Evolutionary conservation across 1,284 basidiomycete genomes (phyloP), one percentile per base, ranked within the genome.

Genomic region (Trametes sp.): DNA sequence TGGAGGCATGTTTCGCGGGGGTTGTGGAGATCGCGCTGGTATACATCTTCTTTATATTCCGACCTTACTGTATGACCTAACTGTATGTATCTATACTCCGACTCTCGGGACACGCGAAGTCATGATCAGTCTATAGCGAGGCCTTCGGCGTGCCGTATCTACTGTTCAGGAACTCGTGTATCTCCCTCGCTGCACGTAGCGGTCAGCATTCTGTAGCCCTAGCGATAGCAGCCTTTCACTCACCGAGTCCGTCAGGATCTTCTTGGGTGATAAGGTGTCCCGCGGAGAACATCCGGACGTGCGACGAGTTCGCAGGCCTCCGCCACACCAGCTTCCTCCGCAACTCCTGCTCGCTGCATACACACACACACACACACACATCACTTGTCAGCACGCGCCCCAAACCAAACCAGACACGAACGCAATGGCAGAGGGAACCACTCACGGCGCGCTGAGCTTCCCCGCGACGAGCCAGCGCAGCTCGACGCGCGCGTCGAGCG

Each of bases 381-480:
- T 13, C 31, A 7, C n/a, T 29, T 33, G n/a, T 52, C 33, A 65
- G 57, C 24, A 29, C 23, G 11, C 51, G 13, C 19, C 36, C 14
- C 23, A 13, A 5, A 9, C 7, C 8, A 4, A 5, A 9, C 24
- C 8, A 45, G 24, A 16, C 31, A 35, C 33, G 6, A 42, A 31
- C 16, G 41, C 49, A 9, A 52, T 2, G 38, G 29, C 26, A n/a
- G n/a, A n/a, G n/a, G n/a, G n/a, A n/a, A n/a, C n/a, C n/a, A 70
- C 73, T 63, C 50, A 70, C 69, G 52, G 31, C 19, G 53, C 52
- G 23, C 50, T 35, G 10, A 69, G 54, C 50, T 69, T 59, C 6
- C 66, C 69, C 0, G 89, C 87, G 63, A 90, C 75, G 26, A 89
- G 71, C 84, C 85, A 92, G 49, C 78, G 76, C 49, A 90, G 64